Percentiles rank a stretch among this genome's conserved stretches.
Evolutionary conservation across 2,329 filamentous ascomycete species (phyloP).

Genomic region (Graphilbum sp.): DNA sequence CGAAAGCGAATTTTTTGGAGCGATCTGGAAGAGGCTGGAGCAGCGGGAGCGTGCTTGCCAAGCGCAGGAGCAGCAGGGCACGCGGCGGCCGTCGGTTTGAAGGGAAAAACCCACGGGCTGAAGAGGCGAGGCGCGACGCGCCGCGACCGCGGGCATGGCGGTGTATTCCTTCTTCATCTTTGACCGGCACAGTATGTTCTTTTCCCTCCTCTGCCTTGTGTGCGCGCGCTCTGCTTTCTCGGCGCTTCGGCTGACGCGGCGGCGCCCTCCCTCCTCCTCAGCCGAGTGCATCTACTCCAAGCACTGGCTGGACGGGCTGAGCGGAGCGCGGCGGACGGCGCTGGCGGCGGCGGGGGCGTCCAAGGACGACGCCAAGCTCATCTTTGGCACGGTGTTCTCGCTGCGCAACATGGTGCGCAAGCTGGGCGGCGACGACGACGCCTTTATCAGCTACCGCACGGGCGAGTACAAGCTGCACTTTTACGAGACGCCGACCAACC

Average conservation of each 20-base stretch:
- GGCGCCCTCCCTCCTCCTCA: constrained; percentile 21
- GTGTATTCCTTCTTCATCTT: constrained; percentile 99
- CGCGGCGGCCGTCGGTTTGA: too few species aligned
- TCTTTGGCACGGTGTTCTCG: constrained; percentile 94
- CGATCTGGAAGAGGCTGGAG: too few species aligned
- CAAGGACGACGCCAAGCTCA: constrained; percentile 82
- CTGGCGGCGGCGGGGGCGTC: constrained; percentile 1
- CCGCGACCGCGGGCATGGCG: constrained; percentile 43
- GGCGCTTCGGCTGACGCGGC: too few species aligned
- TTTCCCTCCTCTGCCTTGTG: background rate
- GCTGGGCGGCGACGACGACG: constrained; percentile 83
- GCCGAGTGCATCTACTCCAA: constrained; percentile 96
- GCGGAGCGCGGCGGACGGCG: background rate
- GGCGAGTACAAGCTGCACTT: constrained; percentile 96
- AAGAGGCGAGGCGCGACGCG: too few species aligned
- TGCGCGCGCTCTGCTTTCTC: too few species aligned
- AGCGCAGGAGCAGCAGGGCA: too few species aligned
- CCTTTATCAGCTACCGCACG: constrained; percentile 87
- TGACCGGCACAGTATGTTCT: constrained; percentile 82
- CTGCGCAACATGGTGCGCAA: constrained; percentile 94
- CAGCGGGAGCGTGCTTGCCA: too few species aligned
- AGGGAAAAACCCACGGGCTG: too few species aligned
- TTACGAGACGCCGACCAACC: constrained; percentile 91
- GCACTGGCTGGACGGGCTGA: constrained; percentile 49
- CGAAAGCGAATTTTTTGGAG: too few species aligned